Base-by-base conservation (phyloP, 1,284 basidiomycete genomes). In the Melampsora larici-populina region DNA sequence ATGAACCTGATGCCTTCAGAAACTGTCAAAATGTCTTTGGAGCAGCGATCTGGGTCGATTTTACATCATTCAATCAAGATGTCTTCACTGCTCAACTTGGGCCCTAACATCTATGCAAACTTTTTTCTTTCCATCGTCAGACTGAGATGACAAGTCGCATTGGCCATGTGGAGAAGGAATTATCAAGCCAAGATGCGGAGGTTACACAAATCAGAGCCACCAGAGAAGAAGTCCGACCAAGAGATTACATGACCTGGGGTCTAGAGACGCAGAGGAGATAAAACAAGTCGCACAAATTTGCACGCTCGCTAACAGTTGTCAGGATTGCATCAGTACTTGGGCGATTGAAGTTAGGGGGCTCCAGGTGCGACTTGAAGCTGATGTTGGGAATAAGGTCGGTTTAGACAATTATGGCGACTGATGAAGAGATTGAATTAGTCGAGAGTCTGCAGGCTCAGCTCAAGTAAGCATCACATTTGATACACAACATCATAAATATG, bases 271-370 rank as follows among this genome's bases (percentile, higher is more conserved):
- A 63, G 86, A 89, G 73, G 91, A 90, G 82, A 81, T 87, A 60
- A 86, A 88, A n/a, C 89, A 89, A 21, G 82, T 88, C 6, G 88
- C 91, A 62, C 91, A 95, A 82, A 86, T 90, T 76, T 90, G 91
- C 81, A 86, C 86, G 17, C 85, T 95, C 48, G 88, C 89, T 26
- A 89, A 90, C 75, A 88, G 90, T 13, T 89, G 91, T 81, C 82
- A 93, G 88, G 91, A 92, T 80, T 90, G 94, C 31, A 90, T 97
- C 68, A 84, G 84, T 7, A 88, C 89, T 29, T 84, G 97, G 55
- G 85, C 89, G 75, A 91, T 90, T 1, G 92, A 98, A 84, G 86
- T 92, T 21, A 87, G 87, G 65, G 87, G 95, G 43, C 86, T 92
- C 79, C 92, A 91, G 82, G 87, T 91, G 66, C 88, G 89, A 51